Conservation (phyloP, 2,329 filamentous ascomycete genomes). For the Byssochlamys sp. region DNA sequence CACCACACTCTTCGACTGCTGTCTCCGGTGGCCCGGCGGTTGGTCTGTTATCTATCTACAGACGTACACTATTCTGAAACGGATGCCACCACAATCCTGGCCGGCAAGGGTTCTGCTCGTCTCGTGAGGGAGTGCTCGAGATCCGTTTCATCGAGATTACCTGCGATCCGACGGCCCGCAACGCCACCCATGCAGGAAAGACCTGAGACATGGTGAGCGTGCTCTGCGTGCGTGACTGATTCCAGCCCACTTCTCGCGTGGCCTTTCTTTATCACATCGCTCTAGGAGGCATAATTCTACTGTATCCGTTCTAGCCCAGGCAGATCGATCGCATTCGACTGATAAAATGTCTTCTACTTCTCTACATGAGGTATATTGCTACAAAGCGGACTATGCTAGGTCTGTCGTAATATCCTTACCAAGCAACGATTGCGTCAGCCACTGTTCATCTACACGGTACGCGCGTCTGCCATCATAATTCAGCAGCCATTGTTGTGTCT, state of each 20-base stretch:
- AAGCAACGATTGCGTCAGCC: too few species aligned
- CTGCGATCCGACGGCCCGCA: background rate
- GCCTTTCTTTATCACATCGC: background rate
- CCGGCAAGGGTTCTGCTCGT: background rate
- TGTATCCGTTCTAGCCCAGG: too few species aligned
- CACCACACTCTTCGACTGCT: background rate
- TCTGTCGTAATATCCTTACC: too few species aligned
- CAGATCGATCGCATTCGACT: too few species aligned
- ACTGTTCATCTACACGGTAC: too few species aligned
- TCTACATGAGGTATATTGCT: too few species aligned
- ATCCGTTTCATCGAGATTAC: background rate
- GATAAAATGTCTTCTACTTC: too few species aligned
- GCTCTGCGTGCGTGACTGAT: background rate
- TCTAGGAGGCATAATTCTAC: too few species aligned
- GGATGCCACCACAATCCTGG: background rate
- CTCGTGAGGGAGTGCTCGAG: background rate
- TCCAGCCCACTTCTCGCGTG: background rate
- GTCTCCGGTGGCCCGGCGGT: background rate
- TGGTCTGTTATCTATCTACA: background rate
- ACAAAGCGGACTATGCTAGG: too few species aligned
- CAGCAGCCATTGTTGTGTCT: too few species aligned
- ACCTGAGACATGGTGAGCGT: background rate
- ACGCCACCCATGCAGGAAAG: background rate
- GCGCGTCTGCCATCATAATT: too few species aligned
- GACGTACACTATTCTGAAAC: background rate